phyloP scores from a whole-genome alignment of 2,329 filamentous ascomycete species.

The Pseudogymnoascus sp. region DNA sequence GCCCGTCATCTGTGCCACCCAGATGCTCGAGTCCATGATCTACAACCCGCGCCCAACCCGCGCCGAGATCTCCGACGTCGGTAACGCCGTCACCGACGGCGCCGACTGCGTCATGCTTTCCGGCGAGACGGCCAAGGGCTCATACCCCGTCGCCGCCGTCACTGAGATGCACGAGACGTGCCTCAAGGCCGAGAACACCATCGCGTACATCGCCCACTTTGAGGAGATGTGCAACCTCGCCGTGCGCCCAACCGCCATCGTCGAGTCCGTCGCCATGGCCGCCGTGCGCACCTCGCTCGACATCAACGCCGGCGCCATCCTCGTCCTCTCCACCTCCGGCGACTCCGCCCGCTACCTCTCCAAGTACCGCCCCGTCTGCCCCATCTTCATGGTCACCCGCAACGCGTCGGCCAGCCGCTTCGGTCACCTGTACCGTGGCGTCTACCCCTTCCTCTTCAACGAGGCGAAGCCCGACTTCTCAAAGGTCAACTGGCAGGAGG shows the following conservation, averaged over 20 bases:
- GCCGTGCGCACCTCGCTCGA: conserved; percentile 93
- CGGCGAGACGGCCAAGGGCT: conserved; percentile 96
- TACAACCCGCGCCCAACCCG: conserved; percentile 98
- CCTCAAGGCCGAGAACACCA: conserved; percentile 91
- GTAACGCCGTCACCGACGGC: conserved; percentile 94
- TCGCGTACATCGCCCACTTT: conserved; percentile 93
- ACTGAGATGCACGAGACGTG: conserved; percentile 98
- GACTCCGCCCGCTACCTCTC: neutral
- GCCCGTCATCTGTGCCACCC: conserved; percentile 96
- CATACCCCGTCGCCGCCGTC: conserved; percentile 86
- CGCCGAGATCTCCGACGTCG: conserved; percentile 96
- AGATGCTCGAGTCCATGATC: conserved; percentile 99
- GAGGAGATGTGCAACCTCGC: conserved; percentile 85
- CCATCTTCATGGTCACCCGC: conserved; percentile 98
- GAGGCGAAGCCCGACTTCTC: conserved; percentile 92
- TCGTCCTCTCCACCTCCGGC: neutral
- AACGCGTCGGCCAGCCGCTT: conserved; percentile 78
- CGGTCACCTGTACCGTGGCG: conserved; percentile 91
- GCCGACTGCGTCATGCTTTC: conserved; percentile 99
- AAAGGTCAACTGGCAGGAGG: conserved; percentile 93
- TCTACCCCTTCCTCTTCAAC: conserved; percentile 94
- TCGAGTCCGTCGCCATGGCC: conserved; percentile 94
- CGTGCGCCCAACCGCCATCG: conserved; percentile 74
- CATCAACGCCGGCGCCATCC: conserved; percentile 88
- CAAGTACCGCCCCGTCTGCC: conserved; percentile 68